Base-by-base conservation (phyloP, 164 flowering plant species). In the Echeveria elegans region DNA sequence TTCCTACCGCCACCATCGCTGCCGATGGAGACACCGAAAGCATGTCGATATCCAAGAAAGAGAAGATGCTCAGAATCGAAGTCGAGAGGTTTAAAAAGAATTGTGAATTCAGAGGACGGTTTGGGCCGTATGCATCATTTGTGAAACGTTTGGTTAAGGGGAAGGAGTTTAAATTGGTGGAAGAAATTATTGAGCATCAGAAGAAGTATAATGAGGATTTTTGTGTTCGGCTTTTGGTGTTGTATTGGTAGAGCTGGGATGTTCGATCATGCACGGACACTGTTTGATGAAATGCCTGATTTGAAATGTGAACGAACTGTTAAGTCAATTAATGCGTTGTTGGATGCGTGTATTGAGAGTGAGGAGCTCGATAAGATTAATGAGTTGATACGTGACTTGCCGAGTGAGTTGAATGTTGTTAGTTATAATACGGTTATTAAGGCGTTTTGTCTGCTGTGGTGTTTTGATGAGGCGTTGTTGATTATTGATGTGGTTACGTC, bases 241-340 rank as follows among this genome's bases (percentile, higher is more conserved):
- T 81, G 3, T 82, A 78, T 36, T n/a, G 83, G 83, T 0, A 63
- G 70, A 63, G 41, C 81, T 9, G 75, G 75, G 12, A 80, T 83
- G 85, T 78, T 77, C 32, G 75, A 80, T 0, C 72, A 80, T 36
- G 89, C 87, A 21, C 69, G 37, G 67, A 73, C 80, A 26, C 18
- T 77, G 80, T 82, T 83, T 69, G 87, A 83, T 21, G 81, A 83
- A 82, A 70, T 85, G 84, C 81, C 87, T 4, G 68, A 72, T 7
- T 64, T 71, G 23, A 77, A 77, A 4, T 79, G 82, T 68, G 61
- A 65, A 16, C 75, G 81, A 1, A 80, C 83, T 14, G 74, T 76
- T 26, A 63, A 37, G 36, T 82, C 82, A 0, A 43, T 85, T 32
- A 86, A 86, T 65, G 86, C 88, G 62, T 75, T 86, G 45, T 45